A percentile compares a stretch with the other conserved stretches of the same genome.
Conservation (phyloP, 768 basidiomycete species). For the Pleurotus giganteus region DNA sequence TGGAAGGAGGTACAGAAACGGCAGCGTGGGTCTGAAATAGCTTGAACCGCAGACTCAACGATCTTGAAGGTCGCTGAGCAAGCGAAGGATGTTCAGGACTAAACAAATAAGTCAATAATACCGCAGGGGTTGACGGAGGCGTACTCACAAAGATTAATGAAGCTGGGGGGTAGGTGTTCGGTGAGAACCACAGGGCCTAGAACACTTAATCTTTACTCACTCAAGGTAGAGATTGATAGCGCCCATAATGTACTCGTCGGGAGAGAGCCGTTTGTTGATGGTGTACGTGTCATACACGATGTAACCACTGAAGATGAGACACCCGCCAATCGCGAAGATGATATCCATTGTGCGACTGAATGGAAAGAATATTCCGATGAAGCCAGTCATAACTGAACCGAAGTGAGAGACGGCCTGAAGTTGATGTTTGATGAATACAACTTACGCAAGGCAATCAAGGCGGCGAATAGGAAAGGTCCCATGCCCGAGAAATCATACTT, state of each 20-base stretch:
- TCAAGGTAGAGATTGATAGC: conserved; percentile 94
- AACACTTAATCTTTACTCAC: conserved; percentile 40
- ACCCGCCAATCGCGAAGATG: conserved; percentile 73
- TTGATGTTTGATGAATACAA: background rate
- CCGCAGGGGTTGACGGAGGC: background rate
- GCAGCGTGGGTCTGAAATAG: no score
- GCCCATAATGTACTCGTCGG: conserved; percentile 93
- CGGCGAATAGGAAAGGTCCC: conserved; percentile 88
- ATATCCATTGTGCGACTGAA: conserved; percentile 82
- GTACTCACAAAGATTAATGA: conserved; percentile 81
- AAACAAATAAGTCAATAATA: conserved; percentile 13
- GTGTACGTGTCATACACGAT: conserved; percentile 88
- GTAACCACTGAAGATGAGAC: conserved; percentile 86
- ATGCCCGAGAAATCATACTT: conserved; percentile 97
- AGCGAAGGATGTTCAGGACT: conserved; percentile 86
- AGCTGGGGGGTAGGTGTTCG: conserved; percentile 40
- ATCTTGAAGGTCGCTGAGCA: conserved; percentile 64
- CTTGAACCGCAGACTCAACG: no score
- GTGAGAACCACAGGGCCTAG: conserved; percentile 11
- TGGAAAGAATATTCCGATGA: conserved; percentile 85
- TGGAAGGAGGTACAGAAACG: background rate
- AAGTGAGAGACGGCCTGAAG: background rate
- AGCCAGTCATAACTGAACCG: conserved; percentile 66
- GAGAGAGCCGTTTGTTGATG: conserved; percentile 85
- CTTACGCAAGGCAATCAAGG: conserved; percentile 75